A percentile compares a stretch with the other conserved stretches of the same genome.
Evolutionary conservation across 2,329 filamentous ascomycete genomes (phyloP).

Genomic region (Thyridium curvatum): DNA sequence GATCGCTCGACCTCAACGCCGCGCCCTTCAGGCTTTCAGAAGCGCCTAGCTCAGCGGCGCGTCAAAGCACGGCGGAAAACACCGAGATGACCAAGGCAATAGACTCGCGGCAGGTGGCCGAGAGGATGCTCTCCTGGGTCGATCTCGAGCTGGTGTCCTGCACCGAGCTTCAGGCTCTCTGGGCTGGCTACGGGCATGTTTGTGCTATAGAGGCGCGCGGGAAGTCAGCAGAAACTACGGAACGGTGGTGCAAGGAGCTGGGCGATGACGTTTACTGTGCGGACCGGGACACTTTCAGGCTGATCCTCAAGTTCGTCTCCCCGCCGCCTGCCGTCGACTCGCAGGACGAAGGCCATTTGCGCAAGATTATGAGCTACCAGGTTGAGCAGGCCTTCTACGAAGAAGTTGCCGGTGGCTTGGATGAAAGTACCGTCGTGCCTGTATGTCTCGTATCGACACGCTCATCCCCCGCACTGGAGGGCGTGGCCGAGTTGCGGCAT

Average conservation of each 20-base stretch:
- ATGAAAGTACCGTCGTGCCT: constrained; percentile 37
- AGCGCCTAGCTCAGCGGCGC: too few species aligned
- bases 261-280: too few species aligned
- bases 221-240: constrained; percentile 10
- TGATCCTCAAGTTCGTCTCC: constrained; percentile 56
- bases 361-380: constrained; percentile 62
- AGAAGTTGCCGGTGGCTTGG: constrained; percentile 43
- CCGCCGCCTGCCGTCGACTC: constrained; percentile 31
- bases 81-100: neutral
- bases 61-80: too few species aligned
- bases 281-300: constrained; percentile 19
- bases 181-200: constrained; percentile 50
- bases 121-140: constrained; percentile 30
- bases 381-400: constrained; percentile 63
- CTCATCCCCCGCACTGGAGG: constrained; percentile 14
- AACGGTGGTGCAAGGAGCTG: too few species aligned
- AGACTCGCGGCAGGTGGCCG: constrained; percentile 25
- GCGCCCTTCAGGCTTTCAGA: too few species aligned
- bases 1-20: too few species aligned
- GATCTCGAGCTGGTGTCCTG: constrained; percentile 20
- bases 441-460: constrained; percentile 40
- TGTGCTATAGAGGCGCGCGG: constrained; percentile 43
- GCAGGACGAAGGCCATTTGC: constrained; percentile 54
- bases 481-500: constrained; percentile 23
- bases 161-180: constrained; percentile 32